A percentile compares a stretch with the other conserved stretches of the same genome.
These are phyloP conservation scores for Lasiodiplodia theobromae DNA, from an alignment of 2,329 filamentous ascomycete species.

Conservation along the genomic window DNA sequence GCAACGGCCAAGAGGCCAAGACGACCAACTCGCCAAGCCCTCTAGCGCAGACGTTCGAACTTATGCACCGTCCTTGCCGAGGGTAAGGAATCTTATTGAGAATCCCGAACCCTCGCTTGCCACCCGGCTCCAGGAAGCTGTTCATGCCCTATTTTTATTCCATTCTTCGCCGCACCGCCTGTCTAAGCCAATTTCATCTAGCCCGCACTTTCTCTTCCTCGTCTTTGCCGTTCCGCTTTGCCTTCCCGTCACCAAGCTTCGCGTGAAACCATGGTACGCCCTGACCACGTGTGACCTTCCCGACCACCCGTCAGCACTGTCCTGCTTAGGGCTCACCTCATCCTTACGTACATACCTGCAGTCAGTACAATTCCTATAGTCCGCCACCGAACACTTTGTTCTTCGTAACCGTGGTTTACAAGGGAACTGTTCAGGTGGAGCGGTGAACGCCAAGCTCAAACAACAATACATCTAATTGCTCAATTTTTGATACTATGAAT, in stretches of 20 bases:
- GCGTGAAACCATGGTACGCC: background rate
- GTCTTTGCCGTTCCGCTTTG: background rate
- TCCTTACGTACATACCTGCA: background rate
- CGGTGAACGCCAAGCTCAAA: too few relatives aligned
- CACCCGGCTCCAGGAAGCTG: background rate
- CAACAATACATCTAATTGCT: too few relatives aligned
- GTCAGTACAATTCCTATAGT: background rate
- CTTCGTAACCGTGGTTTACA: background rate
- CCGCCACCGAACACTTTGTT: background rate
- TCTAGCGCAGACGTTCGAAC: slow-evolving; percentile 28
- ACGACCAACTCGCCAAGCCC: slow-evolving; percentile 16
- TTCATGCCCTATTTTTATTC: background rate
- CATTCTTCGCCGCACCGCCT: background rate
- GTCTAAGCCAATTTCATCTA: background rate
- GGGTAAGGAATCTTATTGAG: background rate
- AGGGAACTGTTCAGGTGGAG: too few relatives aligned
- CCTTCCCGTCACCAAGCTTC: background rate
- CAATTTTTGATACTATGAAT: too few relatives aligned
- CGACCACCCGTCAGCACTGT: background rate
- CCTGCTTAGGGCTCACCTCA: background rate
- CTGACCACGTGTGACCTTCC: background rate
- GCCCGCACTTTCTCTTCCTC: background rate
- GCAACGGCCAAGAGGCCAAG: slow-evolving; percentile 26
- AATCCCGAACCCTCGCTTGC: slow-evolving; percentile 5
- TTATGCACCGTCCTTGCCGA: slow-evolving; percentile 16